These are phyloP conservation scores for Xenoacremonium recifei DNA, from an alignment of 2,329 filamentous ascomycete genomes.

Conservation along the genomic window DNA sequence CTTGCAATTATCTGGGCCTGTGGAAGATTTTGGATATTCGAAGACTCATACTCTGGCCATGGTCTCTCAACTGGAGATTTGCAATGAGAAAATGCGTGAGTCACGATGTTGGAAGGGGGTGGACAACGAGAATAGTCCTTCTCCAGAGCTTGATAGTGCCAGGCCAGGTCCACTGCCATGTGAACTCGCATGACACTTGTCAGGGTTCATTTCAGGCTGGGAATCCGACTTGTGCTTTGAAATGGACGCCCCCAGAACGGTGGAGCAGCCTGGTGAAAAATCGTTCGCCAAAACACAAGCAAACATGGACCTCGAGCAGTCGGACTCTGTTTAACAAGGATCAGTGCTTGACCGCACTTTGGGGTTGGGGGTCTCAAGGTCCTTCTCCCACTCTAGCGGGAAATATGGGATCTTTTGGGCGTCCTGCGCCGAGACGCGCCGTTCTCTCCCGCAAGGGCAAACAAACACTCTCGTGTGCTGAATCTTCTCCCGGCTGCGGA, in stretches of 20 bases:
- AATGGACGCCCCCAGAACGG: constrained; percentile 20
- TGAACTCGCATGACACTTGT: constrained; percentile 16
- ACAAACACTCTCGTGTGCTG: constrained; percentile 4
- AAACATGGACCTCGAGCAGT: constrained; percentile 6
- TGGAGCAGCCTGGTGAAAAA: constrained; percentile 25
- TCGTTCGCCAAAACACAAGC: constrained; percentile 15
- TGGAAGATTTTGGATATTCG: neutral
- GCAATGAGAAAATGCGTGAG: constrained; percentile 8
- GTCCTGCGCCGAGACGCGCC: constrained; percentile 7
- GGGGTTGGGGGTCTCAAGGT: constrained; percentile 12
- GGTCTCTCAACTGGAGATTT: constrained; percentile 14
- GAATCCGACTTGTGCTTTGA: constrained; percentile 15
- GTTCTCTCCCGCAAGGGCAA: constrained; percentile 7
- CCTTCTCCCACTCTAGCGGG: constrained; percentile 16
- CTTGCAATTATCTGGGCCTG: neutral
- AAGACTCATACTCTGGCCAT: constrained; percentile 4
- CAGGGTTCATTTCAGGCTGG: constrained; percentile 10
- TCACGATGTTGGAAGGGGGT: neutral
- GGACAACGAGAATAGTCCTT: constrained; percentile 15
- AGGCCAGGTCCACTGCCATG: constrained; percentile 17
- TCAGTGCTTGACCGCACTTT: constrained; percentile 23
- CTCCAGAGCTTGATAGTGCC: constrained; percentile 8
- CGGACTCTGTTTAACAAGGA: constrained; percentile 22
- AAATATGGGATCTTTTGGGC: constrained; percentile 5
- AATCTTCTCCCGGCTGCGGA: constrained; percentile 9